Percentiles rank a stretch among this genome's conserved stretches.
Evolutionary conservation across 306 rosid genomes (phyloP).

Genomic region (apple (Malus domestica)): DNA sequence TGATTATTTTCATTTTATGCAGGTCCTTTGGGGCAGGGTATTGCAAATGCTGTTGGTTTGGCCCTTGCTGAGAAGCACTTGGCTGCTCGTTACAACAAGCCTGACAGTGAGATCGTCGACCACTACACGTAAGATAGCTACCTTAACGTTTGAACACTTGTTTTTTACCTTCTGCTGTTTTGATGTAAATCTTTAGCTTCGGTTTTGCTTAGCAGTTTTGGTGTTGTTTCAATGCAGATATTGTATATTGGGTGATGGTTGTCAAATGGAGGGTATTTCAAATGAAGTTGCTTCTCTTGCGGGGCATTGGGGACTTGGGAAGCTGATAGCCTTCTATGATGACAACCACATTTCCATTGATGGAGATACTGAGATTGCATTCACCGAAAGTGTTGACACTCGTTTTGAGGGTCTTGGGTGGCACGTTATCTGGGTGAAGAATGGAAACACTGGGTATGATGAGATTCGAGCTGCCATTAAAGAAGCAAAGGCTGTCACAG

Average conservation of each 20-base stretch:
- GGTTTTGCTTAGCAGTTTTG: constrained; percentile 6
- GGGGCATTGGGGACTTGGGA: constrained; percentile 98
- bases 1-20: constrained; percentile 5
- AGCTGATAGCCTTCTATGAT: constrained; percentile 87
- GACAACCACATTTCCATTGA: constrained; percentile 99
- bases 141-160: not conserved
- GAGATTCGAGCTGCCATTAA: constrained; percentile 94
- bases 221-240: constrained; percentile 41
- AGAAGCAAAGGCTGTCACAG: constrained; percentile 89
- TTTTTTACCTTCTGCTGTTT: not conserved
- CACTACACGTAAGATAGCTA: constrained; percentile 75
- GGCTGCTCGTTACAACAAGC: constrained; percentile 94
- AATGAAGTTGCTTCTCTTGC: constrained; percentile 92
- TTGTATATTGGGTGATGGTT: constrained; percentile 82
- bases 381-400: constrained; percentile 77
- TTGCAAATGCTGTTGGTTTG: constrained; percentile 96
- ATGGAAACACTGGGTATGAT: constrained; percentile 90
- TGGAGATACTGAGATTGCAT: constrained; percentile 88
- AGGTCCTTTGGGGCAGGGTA: constrained; percentile 99
- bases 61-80: constrained; percentile 98
- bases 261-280: constrained; percentile 97
- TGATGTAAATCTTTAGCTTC: not conserved
- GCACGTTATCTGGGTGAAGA: constrained; percentile 98
- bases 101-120: constrained; percentile 77
- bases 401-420: constrained; percentile 98